Conservation (phyloP, 1,139 yeast species). For the Geotrichum siamense region DNA sequence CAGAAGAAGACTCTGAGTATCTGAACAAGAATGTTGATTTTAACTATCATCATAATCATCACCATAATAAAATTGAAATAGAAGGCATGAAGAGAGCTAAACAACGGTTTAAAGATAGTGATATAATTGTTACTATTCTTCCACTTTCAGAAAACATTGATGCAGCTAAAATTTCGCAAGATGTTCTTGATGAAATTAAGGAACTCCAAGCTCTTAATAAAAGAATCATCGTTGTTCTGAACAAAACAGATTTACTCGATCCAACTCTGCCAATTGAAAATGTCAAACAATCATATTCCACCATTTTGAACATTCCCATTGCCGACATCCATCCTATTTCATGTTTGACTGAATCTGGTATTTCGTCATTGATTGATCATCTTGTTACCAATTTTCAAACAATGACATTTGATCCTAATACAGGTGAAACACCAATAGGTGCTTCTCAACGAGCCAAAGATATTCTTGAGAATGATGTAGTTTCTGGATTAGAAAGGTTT, state of each 20-base stretch:
- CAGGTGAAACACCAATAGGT: conserved; percentile 34
- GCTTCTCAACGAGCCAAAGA: conserved; percentile 74
- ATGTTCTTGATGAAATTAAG: conserved; percentile 25
- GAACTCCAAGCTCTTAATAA: conserved; percentile 24
- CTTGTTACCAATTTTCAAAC: conserved; percentile 43
- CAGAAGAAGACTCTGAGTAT: conserved; percentile 20
- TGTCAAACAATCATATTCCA: conserved; percentile 17
- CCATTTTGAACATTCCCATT: conserved; percentile 29
- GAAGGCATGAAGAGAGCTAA: conserved; percentile 82
- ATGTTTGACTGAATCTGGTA: conserved; percentile 53
- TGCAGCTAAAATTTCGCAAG: conserved; percentile 14
- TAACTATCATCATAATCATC: too few relatives aligned
- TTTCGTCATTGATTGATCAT: conserved; percentile 39
- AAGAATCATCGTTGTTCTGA: conserved; percentile 29
- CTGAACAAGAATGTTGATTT: too few relatives aligned
- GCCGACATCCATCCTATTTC: conserved; percentile 48
- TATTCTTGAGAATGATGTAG: conserved; percentile 61
- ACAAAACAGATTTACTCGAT: conserved; percentile 31
- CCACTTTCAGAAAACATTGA: conserved; percentile 24
- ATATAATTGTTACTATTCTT: conserved; percentile 40
- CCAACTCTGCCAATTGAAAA: conserved; percentile 9
- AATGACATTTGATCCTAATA: conserved; percentile 27
- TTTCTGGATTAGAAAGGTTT: conserved; percentile 64
- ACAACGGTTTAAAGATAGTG: conserved; percentile 54
- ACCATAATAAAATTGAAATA: conserved; percentile 59